Conservation (phyloP, 2,329 filamentous ascomycete species). For the Ascocoryne sarcoides region DNA sequence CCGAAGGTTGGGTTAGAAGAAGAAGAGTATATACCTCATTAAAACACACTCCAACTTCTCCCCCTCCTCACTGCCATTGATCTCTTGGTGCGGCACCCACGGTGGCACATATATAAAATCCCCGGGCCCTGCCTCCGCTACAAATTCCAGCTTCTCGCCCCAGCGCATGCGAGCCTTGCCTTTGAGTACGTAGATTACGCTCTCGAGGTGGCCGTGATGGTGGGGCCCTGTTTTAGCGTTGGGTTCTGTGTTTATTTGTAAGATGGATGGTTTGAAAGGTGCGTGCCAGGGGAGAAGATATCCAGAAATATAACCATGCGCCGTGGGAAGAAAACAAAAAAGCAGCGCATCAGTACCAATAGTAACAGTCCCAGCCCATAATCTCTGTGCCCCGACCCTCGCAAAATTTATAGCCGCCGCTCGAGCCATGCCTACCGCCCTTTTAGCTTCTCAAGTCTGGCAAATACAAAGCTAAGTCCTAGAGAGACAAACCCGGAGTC, state of each 20-base stretch:
- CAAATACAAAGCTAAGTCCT: background rate
- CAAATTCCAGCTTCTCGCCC: slow-evolving; percentile 37
- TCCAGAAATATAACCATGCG: background rate
- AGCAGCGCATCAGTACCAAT: background rate
- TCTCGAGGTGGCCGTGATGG: slow-evolving; percentile 37
- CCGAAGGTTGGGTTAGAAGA: background rate
- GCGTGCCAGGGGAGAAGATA: too few species aligned
- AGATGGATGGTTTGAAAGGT: slow-evolving; percentile 1
- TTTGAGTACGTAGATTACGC: slow-evolving; percentile 37
- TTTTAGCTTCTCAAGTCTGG: background rate
- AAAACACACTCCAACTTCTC: slow-evolving; percentile 34
- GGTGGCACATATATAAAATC: slow-evolving; percentile 40
- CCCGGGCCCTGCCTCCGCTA: slow-evolving; percentile 36
- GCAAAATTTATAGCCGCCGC: slow-evolving; percentile 37
- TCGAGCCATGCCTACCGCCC: slow-evolving; percentile 30
- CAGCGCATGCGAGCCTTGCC: slow-evolving; percentile 37
- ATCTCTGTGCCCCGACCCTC: slow-evolving; percentile 34
- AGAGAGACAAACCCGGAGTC: slow-evolving; percentile 31
- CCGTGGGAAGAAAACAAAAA: background rate
- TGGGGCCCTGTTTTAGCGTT: slow-evolving; percentile 38
- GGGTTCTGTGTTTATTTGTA: slow-evolving; percentile 10
- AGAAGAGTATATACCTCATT: slow-evolving; percentile 7
- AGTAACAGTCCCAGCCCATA: slow-evolving; percentile 34
- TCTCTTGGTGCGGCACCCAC: slow-evolving; percentile 38
- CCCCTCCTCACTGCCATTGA: slow-evolving; percentile 32